Base-by-base conservation (phyloP, 2,329 filamentous ascomycete genomes). In the Rhytidhysteron rufulum region DNA sequence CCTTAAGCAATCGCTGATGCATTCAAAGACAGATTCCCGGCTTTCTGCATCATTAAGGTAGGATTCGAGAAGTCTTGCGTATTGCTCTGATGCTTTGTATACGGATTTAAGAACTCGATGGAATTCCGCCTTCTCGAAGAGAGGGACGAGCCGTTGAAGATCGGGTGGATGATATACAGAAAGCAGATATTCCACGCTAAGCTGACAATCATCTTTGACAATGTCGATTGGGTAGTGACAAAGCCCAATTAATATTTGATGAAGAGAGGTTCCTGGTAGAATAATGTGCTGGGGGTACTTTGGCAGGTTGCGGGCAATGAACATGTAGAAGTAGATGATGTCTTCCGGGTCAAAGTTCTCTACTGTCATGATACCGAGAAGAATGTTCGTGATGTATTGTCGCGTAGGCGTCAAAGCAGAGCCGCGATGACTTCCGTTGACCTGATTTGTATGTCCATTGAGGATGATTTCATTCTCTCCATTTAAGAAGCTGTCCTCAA, bases 211-310 rank as follows among this genome's bases (percentile, higher is more conserved):
- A 39, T 96, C 91, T 4, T 84, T 83, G 54, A 97, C 77, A 44
- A 91, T 86, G 9, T 78, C 72, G 3, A 82, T 83, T 0, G 90
- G 89, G 51, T 89, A 95, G 44, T 83, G 79, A 69, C 93, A 98
- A 4, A 98, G 75, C 2, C 89, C 85, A 27, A 80, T 74, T 19
- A 98, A 74, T 8, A 96, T 83, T 43, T 82, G 83, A 43, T 89
- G 87, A 1, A 98, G 74, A 2, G 86, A 85, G 2, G 87, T 89
- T 15, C 90, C 93, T 0, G 91, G 86, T 34, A 98, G 80, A 9
- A 97, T 78, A 37, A 98, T 83, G 57, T 96, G 96, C 60, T 97
- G 91, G 1, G 90, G 89, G 57, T 95, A 98, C 63, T 98, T 98
- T 3, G 94, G 88, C 36, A 98, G 70, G 60, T 95, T 98, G 41